phyloP scores from a whole-genome alignment of 345 rosid genomes.

The Aquilaria malaccensis region DNA sequence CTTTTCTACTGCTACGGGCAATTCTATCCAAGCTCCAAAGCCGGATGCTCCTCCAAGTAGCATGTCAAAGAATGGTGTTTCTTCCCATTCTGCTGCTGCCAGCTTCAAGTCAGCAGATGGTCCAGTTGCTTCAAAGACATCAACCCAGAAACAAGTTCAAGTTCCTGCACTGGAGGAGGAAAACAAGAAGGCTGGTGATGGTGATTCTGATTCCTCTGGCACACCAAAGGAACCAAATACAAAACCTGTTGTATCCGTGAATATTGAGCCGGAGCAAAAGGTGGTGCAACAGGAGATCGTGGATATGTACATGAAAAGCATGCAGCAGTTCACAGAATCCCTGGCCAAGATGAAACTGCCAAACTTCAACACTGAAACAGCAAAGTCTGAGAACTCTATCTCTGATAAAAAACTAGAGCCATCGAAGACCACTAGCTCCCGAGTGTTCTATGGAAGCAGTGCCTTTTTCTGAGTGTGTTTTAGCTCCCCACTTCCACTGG shows the following conservation, averaged over 20 bases:
- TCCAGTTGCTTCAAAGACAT: conserved; percentile 33
- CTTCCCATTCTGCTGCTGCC: conserved; percentile 60
- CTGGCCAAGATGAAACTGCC: conserved; percentile 97
- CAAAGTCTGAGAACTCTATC: conserved; percentile 74
- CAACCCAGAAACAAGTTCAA: conserved; percentile 36
- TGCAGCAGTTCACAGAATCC: conserved; percentile 96
- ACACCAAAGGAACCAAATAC: conserved; percentile 23
- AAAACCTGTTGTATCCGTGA: conserved; percentile 38
- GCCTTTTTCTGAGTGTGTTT: conserved; percentile 67
- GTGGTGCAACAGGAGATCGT: conserved; percentile 88
- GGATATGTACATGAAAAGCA: conserved; percentile 94
- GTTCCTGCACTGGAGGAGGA: conserved; percentile 30
- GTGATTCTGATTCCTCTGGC: conserved; percentile 42
- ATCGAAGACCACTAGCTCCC: conserved; percentile 60
- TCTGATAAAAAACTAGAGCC: conserved; percentile 58
- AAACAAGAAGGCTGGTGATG: conserved; percentile 29
- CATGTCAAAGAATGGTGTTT: conserved; percentile 62
- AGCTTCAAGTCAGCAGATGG: conserved; percentile 49
- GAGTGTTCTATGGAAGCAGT: conserved; percentile 90
- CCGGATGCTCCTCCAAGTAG: conserved; percentile 76
- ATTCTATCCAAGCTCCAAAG: conserved; percentile 49
- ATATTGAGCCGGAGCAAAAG: conserved; percentile 57
- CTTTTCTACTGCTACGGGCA: conserved; percentile 33
- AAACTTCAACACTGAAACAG: conserved; percentile 51
- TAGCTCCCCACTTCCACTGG: conserved; percentile 1